These are phyloP conservation scores for Ceratobasidium sp. DNA, from an alignment of 1,284 basidiomycete species.

Conservation along the genomic window DNA sequence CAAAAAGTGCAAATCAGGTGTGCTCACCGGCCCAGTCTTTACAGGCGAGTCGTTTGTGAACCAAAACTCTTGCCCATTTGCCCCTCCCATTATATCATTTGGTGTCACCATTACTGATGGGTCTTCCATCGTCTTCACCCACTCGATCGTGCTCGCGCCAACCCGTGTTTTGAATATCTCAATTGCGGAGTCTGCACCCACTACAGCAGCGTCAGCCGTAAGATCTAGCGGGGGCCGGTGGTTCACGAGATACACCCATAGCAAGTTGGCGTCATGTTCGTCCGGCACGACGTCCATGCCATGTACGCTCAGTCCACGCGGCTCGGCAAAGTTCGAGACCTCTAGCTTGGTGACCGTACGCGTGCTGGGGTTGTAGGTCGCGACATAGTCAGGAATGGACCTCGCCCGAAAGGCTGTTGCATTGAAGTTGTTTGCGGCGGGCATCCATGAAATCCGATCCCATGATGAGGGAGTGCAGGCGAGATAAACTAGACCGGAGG, in stretches of 20 bases:
- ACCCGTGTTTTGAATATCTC: constrained; percentile 70
- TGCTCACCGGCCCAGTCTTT: constrained; percentile 63
- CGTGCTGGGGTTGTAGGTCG: constrained; percentile 61
- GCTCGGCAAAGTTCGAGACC: constrained; percentile 54
- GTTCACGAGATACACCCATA: constrained; percentile 73
- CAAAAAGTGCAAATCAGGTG: not conserved
- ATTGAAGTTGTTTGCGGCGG: constrained; percentile 19
- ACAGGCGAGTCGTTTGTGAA: constrained; percentile 70
- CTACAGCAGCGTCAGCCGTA: constrained; percentile 51
- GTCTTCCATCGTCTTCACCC: constrained; percentile 66
- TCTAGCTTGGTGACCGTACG: constrained; percentile 58
- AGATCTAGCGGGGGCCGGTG: constrained; percentile 60
- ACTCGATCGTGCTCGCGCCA: constrained; percentile 57
- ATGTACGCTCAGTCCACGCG: constrained; percentile 64
- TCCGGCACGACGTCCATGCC: constrained; percentile 75
- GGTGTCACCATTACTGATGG: constrained; percentile 65
- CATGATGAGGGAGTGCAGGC: constrained; percentile 22
- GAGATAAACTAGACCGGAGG: constrained; percentile 27
- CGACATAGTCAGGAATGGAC: constrained; percentile 61
- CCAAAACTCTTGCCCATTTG: constrained; percentile 66
- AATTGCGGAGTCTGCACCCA: constrained; percentile 72
- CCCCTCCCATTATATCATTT: constrained; percentile 69
- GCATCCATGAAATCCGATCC: constrained; percentile 20
- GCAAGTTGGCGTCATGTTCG: constrained; percentile 56
- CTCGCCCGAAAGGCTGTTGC: constrained; percentile 1